Percentiles rank a stretch among this genome's conserved stretches.
Evolutionary conservation across 169 alveolate genomes (phyloP).

Genomic region (Plasmodium adleri): DNA sequence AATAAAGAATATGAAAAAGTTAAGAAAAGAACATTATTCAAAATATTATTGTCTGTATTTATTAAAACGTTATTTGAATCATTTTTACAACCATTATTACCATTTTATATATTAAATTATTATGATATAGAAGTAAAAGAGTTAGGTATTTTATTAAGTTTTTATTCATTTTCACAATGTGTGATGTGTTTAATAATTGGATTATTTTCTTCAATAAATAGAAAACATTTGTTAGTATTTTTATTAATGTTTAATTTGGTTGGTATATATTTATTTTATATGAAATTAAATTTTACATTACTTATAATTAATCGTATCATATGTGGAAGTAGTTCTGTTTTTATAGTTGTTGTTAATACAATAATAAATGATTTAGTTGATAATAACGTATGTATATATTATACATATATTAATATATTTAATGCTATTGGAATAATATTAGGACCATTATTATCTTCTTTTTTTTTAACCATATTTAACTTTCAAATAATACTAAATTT

Average conservation of each 20-base stretch:
- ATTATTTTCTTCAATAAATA: conserved; percentile 57
- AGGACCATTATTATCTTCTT: conserved; percentile 70
- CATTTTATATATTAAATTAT: conserved; percentile 66
- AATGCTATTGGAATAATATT: conserved; percentile 75
- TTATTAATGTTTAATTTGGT: conserved; percentile 46
- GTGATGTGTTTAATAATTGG: conserved; percentile 73
- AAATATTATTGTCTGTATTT: conserved; percentile 72
- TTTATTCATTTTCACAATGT: conserved; percentile 77
- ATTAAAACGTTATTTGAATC: conserved; percentile 75
- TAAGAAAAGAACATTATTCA: conserved; percentile 71
- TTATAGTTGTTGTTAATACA: conserved; percentile 72
- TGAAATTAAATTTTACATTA: conserved; percentile 49
- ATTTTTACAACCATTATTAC: conserved; percentile 66
- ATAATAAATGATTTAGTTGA: conserved; percentile 73
- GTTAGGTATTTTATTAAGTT: conserved; percentile 61
- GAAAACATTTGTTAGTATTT: conserved; percentile 57
- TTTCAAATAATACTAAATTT: conserved; percentile 60
- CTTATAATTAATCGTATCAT: conserved; percentile 58
- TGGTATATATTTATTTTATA: conserved; percentile 74
- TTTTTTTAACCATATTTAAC: conserved; percentile 67
- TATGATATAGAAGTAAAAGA: conserved; percentile 73
- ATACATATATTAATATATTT: conserved; percentile 72
- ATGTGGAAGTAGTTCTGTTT: conserved; percentile 77
- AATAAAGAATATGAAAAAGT: conserved; percentile 71
- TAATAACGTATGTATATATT: conserved; percentile 57